These are phyloP conservation scores for Scheffersomyces ergatensis DNA, from an alignment of 805 yeast genomes.

Conservation along the genomic window DNA sequence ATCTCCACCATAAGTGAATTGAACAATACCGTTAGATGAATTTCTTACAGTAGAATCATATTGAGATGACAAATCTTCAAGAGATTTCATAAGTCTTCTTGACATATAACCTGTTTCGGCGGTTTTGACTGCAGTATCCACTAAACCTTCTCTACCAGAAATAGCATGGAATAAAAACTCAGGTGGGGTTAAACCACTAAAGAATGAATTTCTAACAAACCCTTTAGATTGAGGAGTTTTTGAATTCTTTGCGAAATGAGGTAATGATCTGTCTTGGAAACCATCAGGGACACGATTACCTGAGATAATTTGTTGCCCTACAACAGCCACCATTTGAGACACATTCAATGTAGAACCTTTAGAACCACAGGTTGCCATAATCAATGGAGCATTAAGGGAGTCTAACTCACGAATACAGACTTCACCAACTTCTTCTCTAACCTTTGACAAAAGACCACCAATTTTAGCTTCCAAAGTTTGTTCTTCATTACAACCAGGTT, in stretches of 20 bases:
- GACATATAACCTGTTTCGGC: constrained; percentile 99
- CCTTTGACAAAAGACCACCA: constrained; percentile 93
- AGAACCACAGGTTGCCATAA: constrained; percentile 99
- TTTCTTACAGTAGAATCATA: constrained; percentile 95
- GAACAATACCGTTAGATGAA: constrained; percentile 94
- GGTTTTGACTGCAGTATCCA: constrained; percentile 98
- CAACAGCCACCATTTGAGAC: constrained; percentile 99
- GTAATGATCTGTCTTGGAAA: constrained; percentile 97
- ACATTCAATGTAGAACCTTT: constrained; percentile 97
- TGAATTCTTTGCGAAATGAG: constrained; percentile 94
- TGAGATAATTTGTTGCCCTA: constrained; percentile 97
- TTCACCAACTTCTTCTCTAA: constrained; percentile 98
- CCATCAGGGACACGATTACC: constrained; percentile 99
- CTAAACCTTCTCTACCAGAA: constrained; percentile 99
- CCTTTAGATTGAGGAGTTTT: constrained; percentile 98
- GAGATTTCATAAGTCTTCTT: constrained; percentile 94
- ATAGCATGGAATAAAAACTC: constrained; percentile 98
- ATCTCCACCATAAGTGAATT: constrained; percentile 97
- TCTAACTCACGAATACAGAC: constrained; percentile 92
- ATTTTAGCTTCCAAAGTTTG: constrained; percentile 97
- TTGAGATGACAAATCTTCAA: constrained; percentile 91
- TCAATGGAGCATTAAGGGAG: constrained; percentile 88
- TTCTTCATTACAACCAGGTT: constrained; percentile 98
- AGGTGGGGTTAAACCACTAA: constrained; percentile 90
- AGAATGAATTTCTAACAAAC: constrained; percentile 94